These are phyloP conservation scores for Paramecium biaurelia DNA, from an alignment of 73 alveolate genomes.

Conservation along the genomic window DNA sequence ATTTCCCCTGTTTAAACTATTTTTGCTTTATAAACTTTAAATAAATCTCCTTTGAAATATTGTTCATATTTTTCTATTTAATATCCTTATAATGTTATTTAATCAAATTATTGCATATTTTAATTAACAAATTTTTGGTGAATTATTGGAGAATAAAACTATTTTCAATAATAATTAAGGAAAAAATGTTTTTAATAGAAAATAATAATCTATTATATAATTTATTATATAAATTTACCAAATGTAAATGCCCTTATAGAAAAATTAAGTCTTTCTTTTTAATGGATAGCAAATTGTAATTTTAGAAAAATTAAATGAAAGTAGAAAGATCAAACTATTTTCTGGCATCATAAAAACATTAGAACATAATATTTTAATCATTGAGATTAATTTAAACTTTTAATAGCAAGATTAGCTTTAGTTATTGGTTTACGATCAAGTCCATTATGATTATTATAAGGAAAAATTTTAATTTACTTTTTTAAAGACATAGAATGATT, in stretches of 20 bases:
- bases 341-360: not conserved
- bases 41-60: not conserved
- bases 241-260: not conserved
- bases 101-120: not conserved
- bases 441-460: not conserved
- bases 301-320: not conserved
- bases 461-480: not conserved
- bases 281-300: not conserved
- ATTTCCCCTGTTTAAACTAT: not conserved
- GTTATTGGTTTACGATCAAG: not conserved
- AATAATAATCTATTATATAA: not conserved
- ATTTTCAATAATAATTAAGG: too few species aligned
- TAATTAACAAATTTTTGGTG: not conserved
- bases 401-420: not conserved
- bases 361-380: not conserved
- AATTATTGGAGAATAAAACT: not conserved
- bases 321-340: not conserved
- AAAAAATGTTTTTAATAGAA: too few species aligned
- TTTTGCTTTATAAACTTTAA: not conserved
- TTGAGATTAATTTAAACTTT: not conserved
- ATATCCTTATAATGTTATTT: not conserved
- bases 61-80: not conserved
- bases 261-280: not conserved
- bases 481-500: not conserved
- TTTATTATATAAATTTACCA: not conserved